Conservation (phyloP, 2,329 filamentous ascomycete species). For the Madurella fahalii region DNA sequence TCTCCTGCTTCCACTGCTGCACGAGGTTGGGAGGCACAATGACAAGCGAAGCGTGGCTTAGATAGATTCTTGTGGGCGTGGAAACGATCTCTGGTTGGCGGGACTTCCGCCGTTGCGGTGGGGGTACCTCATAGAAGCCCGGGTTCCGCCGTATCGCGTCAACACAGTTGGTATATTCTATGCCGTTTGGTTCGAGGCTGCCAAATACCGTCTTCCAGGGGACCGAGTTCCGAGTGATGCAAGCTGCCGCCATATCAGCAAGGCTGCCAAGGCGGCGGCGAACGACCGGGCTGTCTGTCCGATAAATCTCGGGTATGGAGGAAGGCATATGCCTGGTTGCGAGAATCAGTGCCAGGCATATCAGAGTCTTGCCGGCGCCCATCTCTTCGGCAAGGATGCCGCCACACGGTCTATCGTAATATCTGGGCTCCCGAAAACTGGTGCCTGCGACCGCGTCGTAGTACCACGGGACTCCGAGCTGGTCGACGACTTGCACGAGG, state of each 20-base stretch:
- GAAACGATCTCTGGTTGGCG: constrained; percentile 28
- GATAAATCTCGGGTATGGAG: constrained; percentile 59
- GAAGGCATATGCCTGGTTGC: constrained; percentile 69
- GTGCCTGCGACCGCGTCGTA: constrained; percentile 62
- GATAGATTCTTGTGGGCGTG: constrained; percentile 49
- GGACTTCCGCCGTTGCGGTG: constrained; percentile 38
- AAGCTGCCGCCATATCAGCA: constrained; percentile 70
- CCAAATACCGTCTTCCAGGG: constrained; percentile 68
- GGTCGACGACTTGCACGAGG: constrained; percentile 56
- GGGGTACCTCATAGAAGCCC: constrained; percentile 55
- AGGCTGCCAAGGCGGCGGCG: constrained; percentile 56
- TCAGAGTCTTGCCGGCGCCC: constrained; percentile 82
- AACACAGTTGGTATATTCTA: constrained; percentile 52
- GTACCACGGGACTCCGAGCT: constrained; percentile 62
- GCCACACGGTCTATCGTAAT: constrained; percentile 70
- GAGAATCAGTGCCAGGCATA: constrained; percentile 72
- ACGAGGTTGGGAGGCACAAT: constrained; percentile 81
- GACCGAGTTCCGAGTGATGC: constrained; percentile 60
- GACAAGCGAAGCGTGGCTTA: constrained; percentile 69
- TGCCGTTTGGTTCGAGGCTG: constrained; percentile 41
- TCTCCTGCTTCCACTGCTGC: constrained; percentile 79
- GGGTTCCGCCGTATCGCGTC: constrained; percentile 54
- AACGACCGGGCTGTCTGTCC: constrained; percentile 36
- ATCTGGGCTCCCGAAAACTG: constrained; percentile 61
- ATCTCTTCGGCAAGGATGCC: constrained; percentile 80